Percentiles rank a stretch among this genome's conserved stretches.
These are phyloP conservation scores for Apostasia shenzhenica DNA, from an alignment of 106 monocot genomes.

Conservation along the genomic window DNA sequence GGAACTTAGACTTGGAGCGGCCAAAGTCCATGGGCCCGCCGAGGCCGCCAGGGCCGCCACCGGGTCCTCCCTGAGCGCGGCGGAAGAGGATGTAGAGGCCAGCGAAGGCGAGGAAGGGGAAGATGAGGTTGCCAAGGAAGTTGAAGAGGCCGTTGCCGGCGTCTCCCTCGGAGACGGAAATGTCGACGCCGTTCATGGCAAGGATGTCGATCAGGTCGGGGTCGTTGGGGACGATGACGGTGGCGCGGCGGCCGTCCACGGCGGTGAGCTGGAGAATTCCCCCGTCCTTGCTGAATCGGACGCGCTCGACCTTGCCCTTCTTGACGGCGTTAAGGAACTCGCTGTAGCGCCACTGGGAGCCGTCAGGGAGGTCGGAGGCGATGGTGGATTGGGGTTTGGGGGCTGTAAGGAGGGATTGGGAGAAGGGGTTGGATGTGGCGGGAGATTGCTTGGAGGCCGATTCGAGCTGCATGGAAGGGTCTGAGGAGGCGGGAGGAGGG, in stretches of 20 bases:
- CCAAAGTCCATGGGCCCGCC: constrained; percentile 99
- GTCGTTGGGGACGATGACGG: constrained; percentile 89
- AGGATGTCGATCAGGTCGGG: constrained; percentile 95
- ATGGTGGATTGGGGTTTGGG: constrained; percentile 51
- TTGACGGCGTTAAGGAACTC: constrained; percentile 96
- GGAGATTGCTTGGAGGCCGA: constrained; percentile 18
- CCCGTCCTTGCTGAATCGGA: constrained; percentile 91
- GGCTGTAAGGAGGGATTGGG: constrained; percentile 53
- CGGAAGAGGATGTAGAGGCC: constrained; percentile 95
- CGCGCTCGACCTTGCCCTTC: constrained; percentile 92
- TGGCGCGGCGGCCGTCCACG: constrained; percentile 89
- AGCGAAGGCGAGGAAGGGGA: constrained; percentile 88
- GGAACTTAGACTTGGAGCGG: constrained; percentile 70
- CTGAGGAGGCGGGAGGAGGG: constrained; percentile 8
- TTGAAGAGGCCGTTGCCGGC: constrained; percentile 26
- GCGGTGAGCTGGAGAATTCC: constrained; percentile 78
- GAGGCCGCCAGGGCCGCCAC: constrained; percentile 85
- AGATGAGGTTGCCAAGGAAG: constrained; percentile 80
- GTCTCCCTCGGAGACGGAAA: constrained; percentile 95
- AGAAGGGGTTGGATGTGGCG: constrained; percentile 32
- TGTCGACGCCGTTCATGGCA: constrained; percentile 96
- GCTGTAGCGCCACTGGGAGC: constrained; percentile 90
- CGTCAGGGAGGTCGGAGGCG: constrained; percentile 74
- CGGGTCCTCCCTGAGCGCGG: constrained; percentile 76
- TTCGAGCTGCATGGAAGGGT: constrained; percentile 30